Evolutionary conservation across 2,329 filamentous ascomycete genomes (phyloP), one percentile per base, ranked within the genome.

Genomic region (Cylindrodendrum hubeiense): DNA sequence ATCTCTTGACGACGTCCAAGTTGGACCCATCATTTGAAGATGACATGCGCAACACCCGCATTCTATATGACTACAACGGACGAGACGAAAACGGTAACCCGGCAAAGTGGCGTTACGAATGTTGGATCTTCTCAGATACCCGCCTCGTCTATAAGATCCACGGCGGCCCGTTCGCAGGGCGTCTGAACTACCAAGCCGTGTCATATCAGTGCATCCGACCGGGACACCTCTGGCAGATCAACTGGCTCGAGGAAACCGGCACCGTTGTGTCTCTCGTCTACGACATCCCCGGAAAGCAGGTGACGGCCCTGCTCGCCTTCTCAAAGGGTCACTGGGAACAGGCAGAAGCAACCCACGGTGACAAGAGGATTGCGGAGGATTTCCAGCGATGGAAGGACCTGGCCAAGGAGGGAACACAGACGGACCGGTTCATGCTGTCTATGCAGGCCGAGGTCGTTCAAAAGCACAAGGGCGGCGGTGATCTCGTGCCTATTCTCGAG

Each of bases 161-260:
- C 67, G 86, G 87, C 8, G 86, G 86, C 0, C 87, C 86, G 3
- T 89, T 89, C 86, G 82, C 83, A 0, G 85, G 86, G 2, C 81
- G 85, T 3, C 76, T 79, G 52, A 87, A 87, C 74, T 87, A 82
- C 71, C 85, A 88, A 68, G 79, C 81, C 2, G 84, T 81, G 12
- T 84, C 83, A 2, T 89, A 86, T 69, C 86, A 88, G 71, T 89
- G 87, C 74, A 83, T 89, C 37, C 81, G 87, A 0, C 84, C 85
- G 0, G 85, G 85, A 1, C 86, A 89, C 71, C 73, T 89, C 1
- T 89, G 86, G 87, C 86, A 89, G 69, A 84, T 84, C 67, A 89
- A 87, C 65, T 89, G 86, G 86, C 81, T 89, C 2, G 86, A 89
- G 65, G 86, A 89, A 75, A 89, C 86, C 0, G 87, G 86, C 0